These are phyloP conservation scores for Saccharum spontaneum DNA, from an alignment of 176 grass and related monocot species.

Conservation along the genomic window DNA sequence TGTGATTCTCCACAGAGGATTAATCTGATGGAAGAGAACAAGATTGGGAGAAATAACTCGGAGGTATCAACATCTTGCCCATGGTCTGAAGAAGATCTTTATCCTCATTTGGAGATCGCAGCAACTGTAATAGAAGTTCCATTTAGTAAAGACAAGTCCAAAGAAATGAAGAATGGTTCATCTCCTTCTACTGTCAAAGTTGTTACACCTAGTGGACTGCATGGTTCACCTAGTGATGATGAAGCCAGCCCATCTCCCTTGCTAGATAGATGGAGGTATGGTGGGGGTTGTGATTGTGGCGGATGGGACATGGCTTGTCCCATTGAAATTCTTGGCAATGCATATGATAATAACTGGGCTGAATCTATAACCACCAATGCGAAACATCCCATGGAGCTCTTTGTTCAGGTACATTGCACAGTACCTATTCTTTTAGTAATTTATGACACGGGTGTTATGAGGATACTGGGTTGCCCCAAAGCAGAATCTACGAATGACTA, in stretches of 20 bases:
- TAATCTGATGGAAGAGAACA: conserved; percentile 26
- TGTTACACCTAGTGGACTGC: conserved; percentile 65
- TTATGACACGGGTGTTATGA: not conserved
- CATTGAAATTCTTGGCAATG: conserved; percentile 64
- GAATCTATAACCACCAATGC: conserved; percentile 35
- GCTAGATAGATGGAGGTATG: conserved; percentile 90
- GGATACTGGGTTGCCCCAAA: not conserved
- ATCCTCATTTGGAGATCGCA: conserved; percentile 84
- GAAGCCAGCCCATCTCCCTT: conserved; percentile 63
- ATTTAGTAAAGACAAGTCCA: conserved; percentile 61
- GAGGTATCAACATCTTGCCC: conserved; percentile 69
- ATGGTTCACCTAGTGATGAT: conserved; percentile 61
- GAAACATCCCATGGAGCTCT: conserved; percentile 66
- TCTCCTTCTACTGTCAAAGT: conserved; percentile 57
- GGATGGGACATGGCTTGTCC: conserved; percentile 99
- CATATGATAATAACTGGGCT: conserved; percentile 42
- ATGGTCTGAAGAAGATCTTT: conserved; percentile 70
- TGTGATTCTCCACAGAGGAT: conserved; percentile 25
- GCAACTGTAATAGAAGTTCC: conserved; percentile 72
- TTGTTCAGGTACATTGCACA: conserved; percentile 57
- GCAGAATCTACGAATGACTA: conserved; percentile 7
- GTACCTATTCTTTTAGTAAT: not conserved
- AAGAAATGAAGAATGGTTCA: conserved; percentile 32
- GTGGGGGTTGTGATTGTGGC: conserved; percentile 85
- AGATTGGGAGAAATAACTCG: conserved; percentile 41